Percentiles rank a stretch among this genome's conserved stretches.
Evolutionary conservation across 352 stramenopile species (phyloP).

Genomic region (Aphanomyces cochlioides): DNA sequence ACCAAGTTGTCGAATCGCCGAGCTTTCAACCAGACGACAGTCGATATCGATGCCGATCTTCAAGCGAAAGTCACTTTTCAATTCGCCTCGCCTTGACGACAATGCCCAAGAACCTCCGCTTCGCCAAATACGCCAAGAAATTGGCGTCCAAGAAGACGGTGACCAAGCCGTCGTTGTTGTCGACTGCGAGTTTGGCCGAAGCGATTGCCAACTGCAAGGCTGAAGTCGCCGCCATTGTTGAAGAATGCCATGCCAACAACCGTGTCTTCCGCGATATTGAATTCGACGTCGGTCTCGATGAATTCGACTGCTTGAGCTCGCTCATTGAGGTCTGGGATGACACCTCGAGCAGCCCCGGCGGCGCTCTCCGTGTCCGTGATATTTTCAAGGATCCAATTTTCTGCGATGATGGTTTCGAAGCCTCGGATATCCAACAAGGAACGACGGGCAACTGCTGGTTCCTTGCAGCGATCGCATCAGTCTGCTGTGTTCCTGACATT

Average conservation of each 20-base stretch:
- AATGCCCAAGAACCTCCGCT: no score
- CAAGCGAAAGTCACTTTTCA: no score
- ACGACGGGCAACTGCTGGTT: slow-evolving; percentile 78
- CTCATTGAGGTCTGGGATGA: slow-evolving; percentile 14
- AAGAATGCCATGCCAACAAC: slow-evolving; percentile 19
- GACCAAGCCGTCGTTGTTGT: slow-evolving; percentile 19
- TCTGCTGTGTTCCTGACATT: slow-evolving; percentile 58
- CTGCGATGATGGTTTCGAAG: slow-evolving; percentile 53
- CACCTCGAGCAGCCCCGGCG: slow-evolving; percentile 17
- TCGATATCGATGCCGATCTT: no score
- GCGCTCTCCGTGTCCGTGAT: slow-evolving; percentile 38
- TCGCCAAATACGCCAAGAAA: no score
- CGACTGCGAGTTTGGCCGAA: neutral
- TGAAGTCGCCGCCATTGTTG: slow-evolving; percentile 15
- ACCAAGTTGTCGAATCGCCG: no score
- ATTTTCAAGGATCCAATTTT: slow-evolving; percentile 44
- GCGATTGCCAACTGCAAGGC: slow-evolving; percentile 21
- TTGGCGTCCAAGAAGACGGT: neutral
- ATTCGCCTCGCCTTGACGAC: no score
- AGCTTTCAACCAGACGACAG: no score
- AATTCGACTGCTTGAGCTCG: slow-evolving; percentile 16
- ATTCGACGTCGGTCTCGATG: slow-evolving; percentile 5
- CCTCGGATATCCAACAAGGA: slow-evolving; percentile 68
- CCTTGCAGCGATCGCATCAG: slow-evolving; percentile 62
- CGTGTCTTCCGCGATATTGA: slow-evolving; percentile 22